Percentiles rank a stretch among this genome's conserved stretches.
These are phyloP conservation scores for Backusella liffmaniae DNA, from an alignment of 192 early-diverging fungal genomes.

Conservation along the genomic window DNA sequence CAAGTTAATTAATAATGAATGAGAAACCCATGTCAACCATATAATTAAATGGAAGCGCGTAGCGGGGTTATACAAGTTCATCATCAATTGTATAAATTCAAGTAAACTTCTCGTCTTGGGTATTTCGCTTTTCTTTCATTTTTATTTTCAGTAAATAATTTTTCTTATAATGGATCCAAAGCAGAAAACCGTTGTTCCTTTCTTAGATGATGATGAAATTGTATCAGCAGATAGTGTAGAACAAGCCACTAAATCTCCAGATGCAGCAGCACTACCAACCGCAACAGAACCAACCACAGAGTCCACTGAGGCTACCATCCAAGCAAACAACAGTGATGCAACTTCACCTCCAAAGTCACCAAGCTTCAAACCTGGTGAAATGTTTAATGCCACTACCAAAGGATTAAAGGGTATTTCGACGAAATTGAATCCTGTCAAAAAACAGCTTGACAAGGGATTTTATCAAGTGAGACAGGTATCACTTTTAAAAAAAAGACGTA, in stretches of 20 bases:
- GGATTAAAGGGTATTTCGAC: conserved; percentile 38
- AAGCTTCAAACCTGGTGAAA: neutral
- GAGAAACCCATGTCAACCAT: no score
- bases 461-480: conserved; percentile 46
- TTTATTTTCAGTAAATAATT: neutral
- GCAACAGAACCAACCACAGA: neutral
- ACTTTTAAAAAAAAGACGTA: neutral
- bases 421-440: conserved; percentile 42
- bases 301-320: neutral
- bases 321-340: neutral
- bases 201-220: neutral
- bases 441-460: conserved; percentile 41
- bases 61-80: neutral
- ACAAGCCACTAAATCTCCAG: neutral
- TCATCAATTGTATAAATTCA: neutral
- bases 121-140: neutral
- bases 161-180: neutral
- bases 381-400: conserved; percentile 29
- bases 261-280: neutral
- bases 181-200: neutral
- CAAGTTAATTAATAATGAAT: no score
- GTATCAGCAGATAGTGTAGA: neutral
- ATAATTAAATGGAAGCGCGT: no score
- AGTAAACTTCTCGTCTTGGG: neutral
- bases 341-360: conserved; percentile 23